Conservation (phyloP, 2,329 filamentous ascomycete genomes). For the Hypoxylon sp. region DNA sequence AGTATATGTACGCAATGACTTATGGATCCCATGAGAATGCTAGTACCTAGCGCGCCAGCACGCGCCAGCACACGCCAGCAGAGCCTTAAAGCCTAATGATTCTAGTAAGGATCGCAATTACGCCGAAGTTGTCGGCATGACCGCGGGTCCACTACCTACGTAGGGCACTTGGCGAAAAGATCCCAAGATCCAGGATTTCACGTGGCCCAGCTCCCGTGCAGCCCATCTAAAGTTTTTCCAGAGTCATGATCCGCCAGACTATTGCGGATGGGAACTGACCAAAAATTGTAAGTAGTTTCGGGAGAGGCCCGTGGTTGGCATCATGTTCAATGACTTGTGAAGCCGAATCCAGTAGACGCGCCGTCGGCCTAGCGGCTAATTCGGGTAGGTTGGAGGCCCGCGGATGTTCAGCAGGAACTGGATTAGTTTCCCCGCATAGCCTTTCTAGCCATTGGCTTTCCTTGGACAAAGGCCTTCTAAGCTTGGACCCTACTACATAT, state of each 20-base stretch:
- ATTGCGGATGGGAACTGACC: conserved; percentile 14
- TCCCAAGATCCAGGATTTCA: conserved; percentile 27
- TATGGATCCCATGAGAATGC: conserved; percentile 7
- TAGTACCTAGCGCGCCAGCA: neutral
- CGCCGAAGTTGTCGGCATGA: conserved; percentile 36
- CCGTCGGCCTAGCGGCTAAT: conserved; percentile 40
- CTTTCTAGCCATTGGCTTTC: neutral
- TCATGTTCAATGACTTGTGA: conserved; percentile 27
- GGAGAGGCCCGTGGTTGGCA: conserved; percentile 4
- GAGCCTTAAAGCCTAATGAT: neutral
- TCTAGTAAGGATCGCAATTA: conserved; percentile 5
- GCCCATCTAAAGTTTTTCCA: conserved; percentile 14
- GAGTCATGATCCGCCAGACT: conserved; percentile 23
- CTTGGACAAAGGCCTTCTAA: neutral
- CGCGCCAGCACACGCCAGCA: neutral
- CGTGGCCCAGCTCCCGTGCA: conserved; percentile 38
- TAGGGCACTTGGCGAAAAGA: conserved; percentile 13
- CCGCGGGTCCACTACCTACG: conserved; percentile 23
- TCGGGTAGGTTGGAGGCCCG: conserved; percentile 37
- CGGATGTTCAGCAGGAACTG: conserved; percentile 12
- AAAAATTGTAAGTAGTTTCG: conserved; percentile 15
- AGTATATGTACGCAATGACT: conserved; percentile 21
- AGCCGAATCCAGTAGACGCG: conserved; percentile 27
- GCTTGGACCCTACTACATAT: conserved; percentile 43
- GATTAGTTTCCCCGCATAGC: conserved; percentile 33